These are phyloP conservation scores for Tarenaya hassleriana DNA, from an alignment of 345 rosid genomes.

Conservation along the genomic window DNA sequence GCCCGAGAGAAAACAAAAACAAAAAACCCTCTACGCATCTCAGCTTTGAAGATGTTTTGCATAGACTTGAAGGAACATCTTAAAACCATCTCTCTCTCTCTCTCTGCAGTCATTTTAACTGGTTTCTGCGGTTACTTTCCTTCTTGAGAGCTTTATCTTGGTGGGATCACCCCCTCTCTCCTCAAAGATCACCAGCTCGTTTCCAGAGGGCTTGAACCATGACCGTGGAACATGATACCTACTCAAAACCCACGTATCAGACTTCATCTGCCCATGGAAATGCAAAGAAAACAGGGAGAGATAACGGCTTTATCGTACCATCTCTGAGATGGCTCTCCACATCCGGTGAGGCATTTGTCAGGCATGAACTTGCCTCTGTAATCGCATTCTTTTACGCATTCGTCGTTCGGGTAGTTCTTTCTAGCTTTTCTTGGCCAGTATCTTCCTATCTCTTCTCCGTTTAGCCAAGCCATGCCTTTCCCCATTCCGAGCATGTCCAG, in stretches of 20 bases:
- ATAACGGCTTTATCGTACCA: slow-evolving; percentile 43
- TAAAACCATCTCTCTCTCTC: not conserved
- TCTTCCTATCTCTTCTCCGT: slow-evolving; percentile 96
- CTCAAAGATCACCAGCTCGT: slow-evolving; percentile 76
- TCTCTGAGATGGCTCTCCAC: slow-evolving; percentile 91
- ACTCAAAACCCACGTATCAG: slow-evolving; percentile 9
- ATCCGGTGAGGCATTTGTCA: slow-evolving; percentile 75
- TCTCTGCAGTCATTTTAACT: not conserved
- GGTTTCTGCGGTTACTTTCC: slow-evolving; percentile 34
- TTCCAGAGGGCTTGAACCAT: slow-evolving; percentile 89
- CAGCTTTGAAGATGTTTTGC: no score
- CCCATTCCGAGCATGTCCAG: slow-evolving; percentile 89
- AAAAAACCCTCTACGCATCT: no score
- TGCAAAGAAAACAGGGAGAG: slow-evolving; percentile 1
- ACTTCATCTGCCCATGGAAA: not conserved
- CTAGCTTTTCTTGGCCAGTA: slow-evolving; percentile 64
- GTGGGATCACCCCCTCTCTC: slow-evolving; percentile 86
- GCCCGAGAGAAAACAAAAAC: no score
- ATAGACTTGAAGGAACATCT: no score
- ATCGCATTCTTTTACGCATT: slow-evolving; percentile 62
- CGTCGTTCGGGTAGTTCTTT: slow-evolving; percentile 38
- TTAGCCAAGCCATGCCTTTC: slow-evolving; percentile 95
- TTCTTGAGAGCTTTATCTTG: slow-evolving; percentile 53
- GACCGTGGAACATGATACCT: slow-evolving; percentile 96
- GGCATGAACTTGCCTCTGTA: slow-evolving; percentile 77